A percentile compares a stretch with the other conserved stretches of the same genome.
Conservation (phyloP, 805 yeast genomes). For the Suhomyces vadensis region DNA sequence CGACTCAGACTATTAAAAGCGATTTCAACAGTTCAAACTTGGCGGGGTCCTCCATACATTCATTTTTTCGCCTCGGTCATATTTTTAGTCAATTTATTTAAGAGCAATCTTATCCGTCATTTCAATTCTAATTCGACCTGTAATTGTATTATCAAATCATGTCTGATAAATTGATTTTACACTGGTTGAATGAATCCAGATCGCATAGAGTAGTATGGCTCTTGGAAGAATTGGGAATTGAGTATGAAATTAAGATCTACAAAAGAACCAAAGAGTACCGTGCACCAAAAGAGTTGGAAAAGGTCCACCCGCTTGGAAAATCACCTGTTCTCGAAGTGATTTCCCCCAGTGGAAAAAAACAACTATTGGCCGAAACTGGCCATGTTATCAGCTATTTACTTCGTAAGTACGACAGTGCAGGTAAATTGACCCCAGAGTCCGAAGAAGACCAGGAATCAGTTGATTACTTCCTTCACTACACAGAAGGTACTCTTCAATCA, state of each 20-base stretch:
- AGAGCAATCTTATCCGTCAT: too few relatives aligned
- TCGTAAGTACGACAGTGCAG: conserved; percentile 45
- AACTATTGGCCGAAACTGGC: conserved; percentile 55
- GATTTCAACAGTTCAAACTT: too few relatives aligned
- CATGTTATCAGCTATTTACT: conserved; percentile 55
- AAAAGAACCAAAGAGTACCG: conserved; percentile 23
- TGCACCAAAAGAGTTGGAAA: conserved; percentile 35
- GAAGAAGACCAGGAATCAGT: conserved; percentile 40
- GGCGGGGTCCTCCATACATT: too few relatives aligned
- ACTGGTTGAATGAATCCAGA: conserved; percentile 35
- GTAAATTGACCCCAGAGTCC: conserved; percentile 27
- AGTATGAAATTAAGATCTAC: conserved; percentile 35
- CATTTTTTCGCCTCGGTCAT: too few relatives aligned
- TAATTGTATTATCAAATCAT: too few relatives aligned
- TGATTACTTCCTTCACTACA: conserved; percentile 26
- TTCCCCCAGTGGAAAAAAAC: conserved; percentile 17
- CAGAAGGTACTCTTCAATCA: conserved; percentile 28
- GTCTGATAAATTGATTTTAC: conserved; percentile 18
- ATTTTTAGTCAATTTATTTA: too few relatives aligned
- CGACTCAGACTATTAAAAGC: too few relatives aligned
- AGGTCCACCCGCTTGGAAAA: conserved; percentile 40
- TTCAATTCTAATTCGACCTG: too few relatives aligned
- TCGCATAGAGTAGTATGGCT: conserved; percentile 41
- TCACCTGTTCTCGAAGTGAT: conserved; percentile 35
- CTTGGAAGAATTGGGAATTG: conserved; percentile 34